These are phyloP conservation scores for Phytophthora multivora DNA, from an alignment of 352 stramenopile genomes.

Conservation along the genomic window DNA sequence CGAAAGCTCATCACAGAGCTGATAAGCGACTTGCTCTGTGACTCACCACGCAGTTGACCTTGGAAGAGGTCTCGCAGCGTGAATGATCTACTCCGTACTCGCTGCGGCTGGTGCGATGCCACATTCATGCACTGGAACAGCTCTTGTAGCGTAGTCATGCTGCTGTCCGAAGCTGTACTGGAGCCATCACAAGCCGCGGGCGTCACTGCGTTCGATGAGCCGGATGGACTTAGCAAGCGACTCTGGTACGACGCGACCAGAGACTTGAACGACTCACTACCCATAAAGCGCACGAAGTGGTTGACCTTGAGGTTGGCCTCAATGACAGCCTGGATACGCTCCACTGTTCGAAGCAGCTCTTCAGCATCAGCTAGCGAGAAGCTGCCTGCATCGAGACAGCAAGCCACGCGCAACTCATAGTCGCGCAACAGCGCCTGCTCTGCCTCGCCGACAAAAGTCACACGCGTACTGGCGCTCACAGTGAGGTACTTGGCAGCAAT, in stretches of 20 bases:
- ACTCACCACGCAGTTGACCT: constrained; percentile 60
- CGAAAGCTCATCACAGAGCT: constrained; percentile 77
- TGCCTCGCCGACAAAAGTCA: constrained; percentile 75
- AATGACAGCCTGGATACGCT: constrained; percentile 61
- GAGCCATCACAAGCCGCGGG: constrained; percentile 33
- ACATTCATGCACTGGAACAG: constrained; percentile 91
- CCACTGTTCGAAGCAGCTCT: constrained; percentile 55
- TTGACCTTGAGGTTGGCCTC: constrained; percentile 85
- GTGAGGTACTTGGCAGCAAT: constrained; percentile 72
- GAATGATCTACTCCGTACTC: constrained; percentile 74
- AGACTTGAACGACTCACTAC: constrained; percentile 79
- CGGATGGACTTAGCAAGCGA: constrained; percentile 70
- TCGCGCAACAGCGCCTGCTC: constrained; percentile 62
- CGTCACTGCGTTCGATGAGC: constrained; percentile 27
- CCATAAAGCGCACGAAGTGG: constrained; percentile 89
- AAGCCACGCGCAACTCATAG: constrained; percentile 62
- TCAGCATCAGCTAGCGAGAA: constrained; percentile 75
- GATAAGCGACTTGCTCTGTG: constrained; percentile 66
- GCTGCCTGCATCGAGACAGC: constrained; percentile 63
- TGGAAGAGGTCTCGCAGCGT: constrained; percentile 69
- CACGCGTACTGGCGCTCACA: constrained; percentile 49
- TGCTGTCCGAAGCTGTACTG: constrained; percentile 69
- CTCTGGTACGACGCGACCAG: constrained; percentile 80
- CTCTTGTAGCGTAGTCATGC: constrained; percentile 85
- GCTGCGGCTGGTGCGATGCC: constrained; percentile 77